A percentile compares a stretch with the other conserved stretches of the same genome.
These are phyloP conservation scores for Forsythia viridissima DNA, from an alignment of 257 asterid species.

Conservation along the genomic window DNA sequence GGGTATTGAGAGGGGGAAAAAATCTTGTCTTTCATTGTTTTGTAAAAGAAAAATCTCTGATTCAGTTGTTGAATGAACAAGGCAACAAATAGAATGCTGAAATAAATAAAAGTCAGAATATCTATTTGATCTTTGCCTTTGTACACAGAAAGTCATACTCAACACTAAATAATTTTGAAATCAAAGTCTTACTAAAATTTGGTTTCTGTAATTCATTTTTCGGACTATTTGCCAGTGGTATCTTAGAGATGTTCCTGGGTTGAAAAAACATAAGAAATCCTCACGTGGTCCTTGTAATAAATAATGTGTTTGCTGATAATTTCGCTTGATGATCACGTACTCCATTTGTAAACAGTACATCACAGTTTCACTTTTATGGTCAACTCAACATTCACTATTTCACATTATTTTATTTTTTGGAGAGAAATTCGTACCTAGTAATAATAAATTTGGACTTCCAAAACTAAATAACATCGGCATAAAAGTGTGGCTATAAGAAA, in stretches of 20 bases:
- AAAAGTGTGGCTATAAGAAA: too few relatives aligned
- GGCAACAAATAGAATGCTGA: neutral
- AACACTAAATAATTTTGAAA: neutral
- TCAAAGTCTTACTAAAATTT: neutral
- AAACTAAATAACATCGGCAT: neutral
- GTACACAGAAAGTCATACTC: neutral
- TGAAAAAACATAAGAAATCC: neutral
- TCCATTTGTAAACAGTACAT: neutral
- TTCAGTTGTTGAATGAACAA: neutral
- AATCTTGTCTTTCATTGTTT: neutral
- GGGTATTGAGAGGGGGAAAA: neutral
- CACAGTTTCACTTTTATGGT: neutral
- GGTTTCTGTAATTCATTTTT: neutral
- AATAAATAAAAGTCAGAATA: neutral
- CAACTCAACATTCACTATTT: neutral
- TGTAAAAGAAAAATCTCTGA: neutral
- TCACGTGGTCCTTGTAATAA: neutral
- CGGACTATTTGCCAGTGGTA: neutral
- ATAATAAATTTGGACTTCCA: neutral
- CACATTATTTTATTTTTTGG: neutral
- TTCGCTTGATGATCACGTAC: neutral
- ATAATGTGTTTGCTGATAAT: neutral
- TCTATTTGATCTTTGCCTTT: neutral
- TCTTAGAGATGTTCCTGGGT: neutral
- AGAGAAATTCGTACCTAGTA: neutral